Base-by-base conservation (phyloP, 805 yeast genomes). In the Lachancea dasiensis region DNA sequence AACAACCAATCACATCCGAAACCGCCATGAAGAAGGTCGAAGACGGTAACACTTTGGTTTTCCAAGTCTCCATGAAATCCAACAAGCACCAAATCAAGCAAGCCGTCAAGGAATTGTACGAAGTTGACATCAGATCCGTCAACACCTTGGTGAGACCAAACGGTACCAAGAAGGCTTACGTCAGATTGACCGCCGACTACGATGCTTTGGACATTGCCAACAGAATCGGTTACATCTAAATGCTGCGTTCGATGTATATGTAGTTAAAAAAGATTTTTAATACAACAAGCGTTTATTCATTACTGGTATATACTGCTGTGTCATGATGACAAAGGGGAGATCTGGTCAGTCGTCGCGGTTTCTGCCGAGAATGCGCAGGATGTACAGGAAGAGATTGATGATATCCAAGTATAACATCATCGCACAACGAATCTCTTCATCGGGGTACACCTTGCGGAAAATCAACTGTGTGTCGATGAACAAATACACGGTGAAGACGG, bases 151-250 rank as follows among this genome's bases (percentile, higher is more conserved):
- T 92, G 66, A 86, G 95, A 77, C 97, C 98, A 70, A 89, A 92
- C 73, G 98, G 98, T 73, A 84, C 97, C 77, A 92, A 92, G 86
- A 92, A 92, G 82, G 98, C 98, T 68, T 92, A 83, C 81, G 90
- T 92, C 69, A 86, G 95, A 79, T 84, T 92, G 70, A 86, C 97
- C 67, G 90, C 95, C 69, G 98, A 92, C 74, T 84, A 81, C 79
- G 98, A 92, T 76, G 97, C 97, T 72, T 84, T 92, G 69, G 98
- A 92, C 72, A 87, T 92, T 72, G 98, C 98, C 70, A 89, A 89
- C 95, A 86, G 92, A 77, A 92, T 90, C 68, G 98, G 98, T 76
- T 89, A 87, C 94, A 82, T 90, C 72, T 90, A 79, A 84, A 61
- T 54, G 34, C 17, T 20, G 31, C 36, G 35, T 38, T 42, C 36